Evolutionary conservation across 2,329 filamentous ascomycete species (phyloP), one percentile per base, ranked within the genome.

Genomic region (Cytospora paraplurivora): DNA sequence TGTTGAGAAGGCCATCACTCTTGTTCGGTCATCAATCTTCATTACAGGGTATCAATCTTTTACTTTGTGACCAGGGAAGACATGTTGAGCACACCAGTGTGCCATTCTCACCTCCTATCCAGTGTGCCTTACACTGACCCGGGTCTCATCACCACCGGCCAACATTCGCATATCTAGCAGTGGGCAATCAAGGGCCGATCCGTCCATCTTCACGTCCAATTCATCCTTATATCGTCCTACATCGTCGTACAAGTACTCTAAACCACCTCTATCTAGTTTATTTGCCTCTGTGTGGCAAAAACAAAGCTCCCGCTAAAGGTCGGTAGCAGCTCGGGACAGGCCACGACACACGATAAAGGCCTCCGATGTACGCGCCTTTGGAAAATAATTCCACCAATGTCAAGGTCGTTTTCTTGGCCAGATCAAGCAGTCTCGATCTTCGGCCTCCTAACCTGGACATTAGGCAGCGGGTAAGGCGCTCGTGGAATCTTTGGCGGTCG

Each of bases 381-480:
- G 21, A n/a, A 15, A 35, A 21, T 33, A 44, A 34, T 19, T 6
- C 19, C 2, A 32, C 38, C 60, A 38, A 56, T 21, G 4, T 19
- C 32, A 49, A 35, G 4, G 21, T 4, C 11, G 53, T 17, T 4
- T 5, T 15, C 21, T 8, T 27, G 32, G 49, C 33, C 12, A 27
- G n/a, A 61, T 62, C 62, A 66, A 33, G 50, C 69, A 58, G 70
- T 76, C 68, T 76, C 77, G 67, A 76, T 75, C 61, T 74, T 77
- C 68, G 76, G 75, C 59, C 76, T 73, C 63, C 74, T 76, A 50
- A 77, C 69, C 68, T 80, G 63, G 7, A 71, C 64, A 63, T 71
- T 73, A 62, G 77, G 71, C 54, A 75, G 71, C 32, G 77, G 75
- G 69, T 75, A 78, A n/a, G 72, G 67, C 21, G 74, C 75, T 63